These are phyloP conservation scores for Rhizophagus sp. DNA, from an alignment of 192 early-diverging fungal genomes.

Conservation along the genomic window DNA sequence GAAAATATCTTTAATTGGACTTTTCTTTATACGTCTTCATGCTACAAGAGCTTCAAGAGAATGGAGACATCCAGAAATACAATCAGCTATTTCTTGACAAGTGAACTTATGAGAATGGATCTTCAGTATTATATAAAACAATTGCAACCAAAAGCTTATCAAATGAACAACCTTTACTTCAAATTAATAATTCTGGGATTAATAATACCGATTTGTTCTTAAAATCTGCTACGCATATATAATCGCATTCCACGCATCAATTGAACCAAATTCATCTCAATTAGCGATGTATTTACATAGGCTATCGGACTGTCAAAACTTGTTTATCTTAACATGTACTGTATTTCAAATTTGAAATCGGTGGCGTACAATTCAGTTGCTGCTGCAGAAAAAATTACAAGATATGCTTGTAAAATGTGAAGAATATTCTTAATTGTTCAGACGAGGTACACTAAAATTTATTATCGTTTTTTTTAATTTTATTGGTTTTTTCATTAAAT, in stretches of 20 bases:
- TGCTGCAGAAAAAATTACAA: background rate
- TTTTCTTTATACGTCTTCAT: constrained; percentile 8
- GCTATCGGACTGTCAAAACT: background rate
- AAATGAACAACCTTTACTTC: constrained; percentile 23
- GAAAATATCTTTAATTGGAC: constrained; percentile 1
- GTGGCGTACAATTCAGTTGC: background rate
- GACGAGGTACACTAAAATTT: background rate
- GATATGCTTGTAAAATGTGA: constrained; percentile 24
- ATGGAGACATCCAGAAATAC: background rate
- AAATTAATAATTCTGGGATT: background rate
- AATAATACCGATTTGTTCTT: constrained; percentile 17
- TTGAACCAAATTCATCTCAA: constrained; percentile 17
- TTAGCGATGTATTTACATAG: constrained; percentile 17
- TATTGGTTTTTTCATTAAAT: too few species aligned
- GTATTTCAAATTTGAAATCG: constrained; percentile 10
- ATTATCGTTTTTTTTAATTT: too few species aligned
- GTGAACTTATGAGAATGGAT: background rate
- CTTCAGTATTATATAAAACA: background rate
- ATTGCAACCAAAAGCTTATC: background rate
- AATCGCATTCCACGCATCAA: constrained; percentile 20
- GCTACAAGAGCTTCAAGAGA: constrained; percentile 20
- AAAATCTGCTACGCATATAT: constrained; percentile 23
- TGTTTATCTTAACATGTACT: constrained; percentile 8
- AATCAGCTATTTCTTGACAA: background rate
- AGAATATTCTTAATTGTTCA: constrained; percentile 5